Evolutionary conservation across 2,329 filamentous ascomycete genomes (phyloP), one percentile per base, ranked within the genome.

Genomic region (Fusarium nodosum): DNA sequence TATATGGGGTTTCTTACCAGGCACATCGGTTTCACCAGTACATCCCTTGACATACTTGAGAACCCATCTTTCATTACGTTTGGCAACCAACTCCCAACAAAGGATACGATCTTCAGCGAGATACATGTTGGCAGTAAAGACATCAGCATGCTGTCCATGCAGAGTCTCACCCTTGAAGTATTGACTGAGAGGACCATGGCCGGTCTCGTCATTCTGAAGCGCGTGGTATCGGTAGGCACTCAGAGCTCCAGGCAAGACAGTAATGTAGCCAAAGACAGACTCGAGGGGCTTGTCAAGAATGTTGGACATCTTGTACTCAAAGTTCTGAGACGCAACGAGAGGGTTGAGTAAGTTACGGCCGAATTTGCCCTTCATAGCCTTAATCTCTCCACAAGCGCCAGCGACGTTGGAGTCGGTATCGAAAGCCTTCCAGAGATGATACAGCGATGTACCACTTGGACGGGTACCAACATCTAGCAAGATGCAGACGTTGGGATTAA

Each of bases 241-340:
- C 54, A 99, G 87, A 1, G 96, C 96, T 80, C 96, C 97, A 0
- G 96, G 97, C 69, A 99, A 83, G 73, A 99, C 96, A 8, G 95
- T 98, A 73, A 99, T 99, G 78, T 98, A 99, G 3, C 96, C 96
- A 78, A 99, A 99, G 1, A 97, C 95, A 0, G 93, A 97, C 79
- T 99, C 96, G 3, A 99, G 84, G 1, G 96, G 96, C 80, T 99
- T 99, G 79, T 99, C 96, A 28, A 99, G 85, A 75, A 99, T 99
- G 75, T 99, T 99, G 41, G 94, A 97, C 93, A 99, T 97, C 81
- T 99, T 99, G 85, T 99, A 99, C 83, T 99, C 96, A 72, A 99
- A 99, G 78, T 99, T 99, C 76, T 99, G 96, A 46, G 94, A 97
- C 0, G 96, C 96, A 18, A 99, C 95, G 8, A 99, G 85, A 0